Evolutionary conservation across 2,329 filamentous ascomycete genomes (phyloP).

Genomic region (Xylariales sp.): DNA sequence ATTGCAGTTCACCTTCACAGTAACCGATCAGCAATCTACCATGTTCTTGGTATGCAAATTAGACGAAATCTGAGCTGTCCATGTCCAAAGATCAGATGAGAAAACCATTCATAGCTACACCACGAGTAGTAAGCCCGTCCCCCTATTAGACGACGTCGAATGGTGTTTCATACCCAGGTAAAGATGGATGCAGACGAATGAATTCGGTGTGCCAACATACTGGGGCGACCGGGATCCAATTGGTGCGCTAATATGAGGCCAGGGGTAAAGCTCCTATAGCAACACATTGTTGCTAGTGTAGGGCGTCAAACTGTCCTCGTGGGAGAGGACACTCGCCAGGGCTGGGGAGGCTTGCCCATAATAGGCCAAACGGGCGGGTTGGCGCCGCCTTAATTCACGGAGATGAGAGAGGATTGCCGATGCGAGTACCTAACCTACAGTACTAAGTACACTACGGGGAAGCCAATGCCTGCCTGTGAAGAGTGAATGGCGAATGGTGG

Average conservation of each 20-base stretch:
- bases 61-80: slow-evolving; percentile 4
- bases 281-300: slow-evolving; percentile 17
- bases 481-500: background rate
- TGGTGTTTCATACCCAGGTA: slow-evolving; percentile 20
- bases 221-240: slow-evolving; percentile 17
- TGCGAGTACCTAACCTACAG: background rate
- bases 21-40: background rate
- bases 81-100: slow-evolving; percentile 14
- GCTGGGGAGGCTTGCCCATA: slow-evolving; percentile 34
- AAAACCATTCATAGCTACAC: background rate
- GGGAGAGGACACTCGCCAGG: slow-evolving; percentile 20
- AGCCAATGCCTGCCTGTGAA: slow-evolving; percentile 12
- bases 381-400: slow-evolving; percentile 28
- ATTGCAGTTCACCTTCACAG: background rate
- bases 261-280: slow-evolving; percentile 28
- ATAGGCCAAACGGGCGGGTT: slow-evolving; percentile 33
- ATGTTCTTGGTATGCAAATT: background rate
- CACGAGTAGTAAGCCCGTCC: slow-evolving; percentile 13
- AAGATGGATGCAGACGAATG: slow-evolving; percentile 19
- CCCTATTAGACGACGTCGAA: background rate
- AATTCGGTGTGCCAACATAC: slow-evolving; percentile 14
- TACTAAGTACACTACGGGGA: background rate
- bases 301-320: slow-evolving; percentile 23
- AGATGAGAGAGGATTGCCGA: slow-evolving; percentile 27
- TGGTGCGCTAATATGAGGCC: slow-evolving; percentile 33